Evolutionary conservation across 495 filamentous ascomycete species (phyloP).

Genomic region (Penicillium atrosanguineum): DNA sequence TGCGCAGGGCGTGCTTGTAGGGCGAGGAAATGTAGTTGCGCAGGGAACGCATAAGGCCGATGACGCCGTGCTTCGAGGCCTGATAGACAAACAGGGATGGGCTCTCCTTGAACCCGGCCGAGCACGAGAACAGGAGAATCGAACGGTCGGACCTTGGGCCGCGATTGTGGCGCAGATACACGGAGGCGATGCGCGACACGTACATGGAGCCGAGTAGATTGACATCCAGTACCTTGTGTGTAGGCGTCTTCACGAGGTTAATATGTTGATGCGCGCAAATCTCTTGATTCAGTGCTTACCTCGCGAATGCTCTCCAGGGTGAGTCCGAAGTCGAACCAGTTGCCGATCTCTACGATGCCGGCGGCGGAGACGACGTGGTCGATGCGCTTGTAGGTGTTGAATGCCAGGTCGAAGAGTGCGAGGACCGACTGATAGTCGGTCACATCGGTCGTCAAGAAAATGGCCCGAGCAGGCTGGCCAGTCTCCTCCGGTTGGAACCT

Average conservation of each 20-base stretch:
- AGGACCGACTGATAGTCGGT: conserved; percentile 43
- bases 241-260: conserved; percentile 37
- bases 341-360: conserved; percentile 43
- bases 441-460: conserved; percentile 46
- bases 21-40: conserved; percentile 36
- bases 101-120: conserved; percentile 47
- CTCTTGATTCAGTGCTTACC: conserved; percentile 15
- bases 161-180: conserved; percentile 47
- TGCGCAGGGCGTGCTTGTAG: conserved; percentile 41
- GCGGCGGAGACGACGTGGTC: conserved; percentile 54
- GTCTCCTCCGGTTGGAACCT: conserved; percentile 27
- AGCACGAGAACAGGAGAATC: conserved; percentile 43
- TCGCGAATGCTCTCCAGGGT: conserved; percentile 33
- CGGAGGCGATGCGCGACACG: conserved; percentile 42
- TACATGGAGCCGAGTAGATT: conserved; percentile 50
- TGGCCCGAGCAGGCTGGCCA: conserved; percentile 17
- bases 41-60: conserved; percentile 49
- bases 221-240: conserved; percentile 46
- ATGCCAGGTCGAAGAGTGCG: conserved; percentile 44
- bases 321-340: conserved; percentile 46
- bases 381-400: conserved; percentile 45
- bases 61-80: conserved; percentile 49
- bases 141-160: conserved; percentile 40
- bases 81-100: conserved; percentile 49
- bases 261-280: neutral